Evolutionary conservation across 1,284 basidiomycete species (phyloP).

Genomic region (Sporisorium exsertum): DNA sequence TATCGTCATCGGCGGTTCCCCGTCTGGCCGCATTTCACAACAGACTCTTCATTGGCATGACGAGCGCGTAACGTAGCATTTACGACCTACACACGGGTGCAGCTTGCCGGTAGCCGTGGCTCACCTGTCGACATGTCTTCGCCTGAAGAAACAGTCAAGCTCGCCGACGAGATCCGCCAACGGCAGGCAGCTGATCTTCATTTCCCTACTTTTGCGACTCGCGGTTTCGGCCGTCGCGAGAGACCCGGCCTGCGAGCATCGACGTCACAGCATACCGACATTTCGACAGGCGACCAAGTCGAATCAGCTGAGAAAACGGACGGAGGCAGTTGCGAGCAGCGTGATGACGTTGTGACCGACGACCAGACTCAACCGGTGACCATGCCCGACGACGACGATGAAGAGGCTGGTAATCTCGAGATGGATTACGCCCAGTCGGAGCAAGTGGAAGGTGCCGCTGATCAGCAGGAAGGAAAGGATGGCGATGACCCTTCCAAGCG

Average conservation of each 20-base stretch:
- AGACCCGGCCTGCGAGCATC: slow-evolving; percentile 24
- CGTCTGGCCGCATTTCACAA: not conserved
- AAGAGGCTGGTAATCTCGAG: slow-evolving; percentile 46
- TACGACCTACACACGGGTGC: not conserved
- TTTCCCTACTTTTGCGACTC: slow-evolving; percentile 43
- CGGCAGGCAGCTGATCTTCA: slow-evolving; percentile 40
- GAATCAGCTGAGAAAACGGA: not conserved
- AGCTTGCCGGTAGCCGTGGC: too few relatives aligned
- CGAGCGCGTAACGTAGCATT: slow-evolving; percentile 1
- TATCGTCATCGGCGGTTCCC: too few relatives aligned
- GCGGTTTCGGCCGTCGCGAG: slow-evolving; percentile 34
- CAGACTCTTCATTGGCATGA: not conserved
- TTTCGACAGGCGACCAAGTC: not conserved
- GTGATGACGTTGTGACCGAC: not conserved
- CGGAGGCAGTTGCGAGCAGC: not conserved
- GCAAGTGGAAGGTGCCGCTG: not conserved
- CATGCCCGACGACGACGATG: slow-evolving; percentile 41
- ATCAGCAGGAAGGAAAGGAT: not conserved
- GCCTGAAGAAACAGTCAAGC: slow-evolving; percentile 45
- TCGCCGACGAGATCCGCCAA: slow-evolving; percentile 39
- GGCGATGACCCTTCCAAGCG: not conserved
- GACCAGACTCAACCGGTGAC: slow-evolving; percentile 10
- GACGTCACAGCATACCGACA: slow-evolving; percentile 6
- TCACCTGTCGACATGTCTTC: slow-evolving; percentile 47
- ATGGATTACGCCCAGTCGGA: slow-evolving; percentile 40